phyloP scores from a whole-genome alignment of 257 asterid species.

The Forsythia suspensa region DNA sequence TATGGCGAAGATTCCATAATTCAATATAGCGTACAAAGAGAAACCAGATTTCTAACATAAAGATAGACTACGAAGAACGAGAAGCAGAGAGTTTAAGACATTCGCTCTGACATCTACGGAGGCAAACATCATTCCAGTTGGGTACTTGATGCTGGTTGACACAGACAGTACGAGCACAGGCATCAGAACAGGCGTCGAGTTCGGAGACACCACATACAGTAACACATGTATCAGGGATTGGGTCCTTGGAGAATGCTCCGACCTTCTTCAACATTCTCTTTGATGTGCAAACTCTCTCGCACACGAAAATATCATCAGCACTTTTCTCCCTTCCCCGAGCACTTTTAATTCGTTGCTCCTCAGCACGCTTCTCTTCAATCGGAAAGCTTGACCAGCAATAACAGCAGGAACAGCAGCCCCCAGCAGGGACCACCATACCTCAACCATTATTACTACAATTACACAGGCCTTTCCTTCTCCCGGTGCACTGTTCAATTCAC shows the following conservation, averaged over 20 bases:
- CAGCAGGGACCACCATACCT: conserved; percentile 85
- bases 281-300: conserved; percentile 95
- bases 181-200: conserved; percentile 94
- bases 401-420: conserved; percentile 90
- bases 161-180: conserved; percentile 92
- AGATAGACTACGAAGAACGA: conserved; percentile 31
- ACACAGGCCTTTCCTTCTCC: conserved; percentile 6
- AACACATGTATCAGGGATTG: conserved; percentile 85
- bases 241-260: conserved; percentile 93
- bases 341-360: conserved; percentile 72
- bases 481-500: not conserved
- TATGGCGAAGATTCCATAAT: not conserved
- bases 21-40: not conserved
- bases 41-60: too few relatives aligned
- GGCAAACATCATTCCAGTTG: conserved; percentile 93
- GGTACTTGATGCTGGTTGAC: conserved; percentile 97
- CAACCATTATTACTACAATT: conserved; percentile 63
- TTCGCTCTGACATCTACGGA: conserved; percentile 87
- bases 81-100: conserved; percentile 80
- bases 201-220: conserved; percentile 98
- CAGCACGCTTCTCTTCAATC: conserved; percentile 72
- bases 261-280: conserved; percentile 96
- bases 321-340: conserved; percentile 87
- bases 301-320: conserved; percentile 79
- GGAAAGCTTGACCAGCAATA: conserved; percentile 77